Base-by-base conservation (phyloP, 2,329 filamentous ascomycete species). In the Neurospora sp. region DNA sequence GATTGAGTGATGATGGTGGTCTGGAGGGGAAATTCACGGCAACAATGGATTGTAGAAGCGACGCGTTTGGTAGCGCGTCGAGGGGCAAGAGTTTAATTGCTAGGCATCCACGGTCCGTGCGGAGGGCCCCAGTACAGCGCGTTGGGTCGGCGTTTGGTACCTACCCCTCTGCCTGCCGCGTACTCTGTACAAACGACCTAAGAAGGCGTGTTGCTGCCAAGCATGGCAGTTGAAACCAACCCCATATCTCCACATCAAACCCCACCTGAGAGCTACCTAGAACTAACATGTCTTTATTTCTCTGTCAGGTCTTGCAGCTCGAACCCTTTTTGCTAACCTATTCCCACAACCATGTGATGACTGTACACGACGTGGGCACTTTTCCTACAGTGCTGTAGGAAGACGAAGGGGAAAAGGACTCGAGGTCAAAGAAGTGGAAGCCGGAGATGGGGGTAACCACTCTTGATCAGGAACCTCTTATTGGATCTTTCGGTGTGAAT, bases 21-120 rank as follows among this genome's bases (percentile, higher is more conserved):
- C 10, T 62, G 52, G 52, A 62, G 52, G 52, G 23, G 52, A 62
- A 62, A 57, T 33, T 52, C 67, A 36, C 52, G 40, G 36, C 62
- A 38, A 66, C 40, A 68, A 70, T 66, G 62, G 65, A 57, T 72
- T 71, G 71, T 66, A 65, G 71, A 46, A 41, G 70, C 69, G 73
- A 72, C 72, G 72, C 74, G 73, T 73, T 72, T 70, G 70, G 71
- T 70, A 71, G 41, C 69, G 72, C 71, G 73, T 75, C 69, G 74
- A 73, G 74, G 72, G 75, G 71, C 72, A 73, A 38, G 19, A 62
- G 67, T 74, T 74, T 73, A 70, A 68, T 70, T 66, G 39, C 39
- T 19, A 68, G 71, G 70, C 71, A 69, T 69, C 71, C 69, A 74
- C 71, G 43, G 71, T 74, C 68, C 57, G 11, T 62, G 52, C 52